A percentile compares a stretch with the other conserved stretches of the same genome.
These are phyloP conservation scores for Saururus chinensis DNA, from an alignment of 164 flowering plant genomes.

Conservation along the genomic window DNA sequence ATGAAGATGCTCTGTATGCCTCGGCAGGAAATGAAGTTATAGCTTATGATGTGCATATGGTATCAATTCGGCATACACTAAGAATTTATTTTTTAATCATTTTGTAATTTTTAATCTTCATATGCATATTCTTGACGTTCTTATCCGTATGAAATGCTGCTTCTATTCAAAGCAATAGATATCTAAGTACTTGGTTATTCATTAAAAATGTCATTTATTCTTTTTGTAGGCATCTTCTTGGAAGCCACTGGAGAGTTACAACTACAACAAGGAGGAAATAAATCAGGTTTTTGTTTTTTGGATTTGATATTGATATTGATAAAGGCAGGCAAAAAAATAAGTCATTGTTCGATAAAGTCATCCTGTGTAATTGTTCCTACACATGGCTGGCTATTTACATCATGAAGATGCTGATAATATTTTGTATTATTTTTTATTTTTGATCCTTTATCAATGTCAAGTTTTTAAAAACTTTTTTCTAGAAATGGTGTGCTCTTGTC, in stretches of 20 bases:
- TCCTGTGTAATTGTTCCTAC: not conserved
- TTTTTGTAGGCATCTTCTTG: conserved; percentile 45
- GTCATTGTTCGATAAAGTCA: too few species aligned
- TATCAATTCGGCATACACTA: conserved; percentile 15
- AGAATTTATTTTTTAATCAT: not conserved
- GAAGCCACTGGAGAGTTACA: conserved; percentile 62
- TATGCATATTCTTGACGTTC: too few species aligned
- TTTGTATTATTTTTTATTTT: too few species aligned
- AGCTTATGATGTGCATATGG: conserved; percentile 75
- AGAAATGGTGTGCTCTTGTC: too few species aligned
- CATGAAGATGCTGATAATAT: too few species aligned
- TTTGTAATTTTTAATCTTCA: too few species aligned
- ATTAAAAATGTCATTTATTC: not conserved
- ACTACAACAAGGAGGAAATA: conserved; percentile 86
- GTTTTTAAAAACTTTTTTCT: too few species aligned
- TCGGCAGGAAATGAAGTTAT: conserved; percentile 64
- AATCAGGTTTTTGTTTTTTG: conserved; percentile 44
- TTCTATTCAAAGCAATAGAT: not conserved
- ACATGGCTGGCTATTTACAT: too few species aligned
- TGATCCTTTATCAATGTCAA: too few species aligned
- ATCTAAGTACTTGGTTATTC: not conserved
- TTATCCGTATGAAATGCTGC: not conserved
- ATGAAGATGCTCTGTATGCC: conserved; percentile 63
- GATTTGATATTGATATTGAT: too few species aligned
- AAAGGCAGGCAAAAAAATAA: too few species aligned